Evolutionary conservation across 2,329 filamentous ascomycete species (phyloP), one percentile per base, ranked within the genome.

Genomic region (Cordyceps farinosa): DNA sequence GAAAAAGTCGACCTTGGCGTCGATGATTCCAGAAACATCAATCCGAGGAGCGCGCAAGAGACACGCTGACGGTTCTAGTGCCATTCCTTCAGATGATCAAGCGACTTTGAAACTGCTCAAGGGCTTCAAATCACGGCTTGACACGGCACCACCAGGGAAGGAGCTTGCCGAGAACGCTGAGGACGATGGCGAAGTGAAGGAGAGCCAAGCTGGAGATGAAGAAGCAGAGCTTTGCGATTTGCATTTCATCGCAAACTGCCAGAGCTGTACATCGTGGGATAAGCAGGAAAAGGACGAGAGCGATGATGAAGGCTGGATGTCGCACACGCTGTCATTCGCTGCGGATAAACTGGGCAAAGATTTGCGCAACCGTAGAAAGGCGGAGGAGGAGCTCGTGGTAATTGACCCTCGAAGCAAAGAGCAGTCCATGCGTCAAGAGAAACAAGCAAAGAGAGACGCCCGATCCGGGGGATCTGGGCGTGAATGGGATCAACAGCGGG

Each of bases 181-280:
- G 44, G 70, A 68, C 6, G 66, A 65, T 1, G 63, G 38, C 6
- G 66, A 47, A 22, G 29, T 34, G n/a, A 62, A 57, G 29, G 68
- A 45, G 3, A 58, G 67, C 72, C 65, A 65, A 22, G 66, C 65
- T 9, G 67, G 83, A 22, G 88, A 88, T 3, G 86, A 90, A 45
- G 91, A 96, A 73, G 88, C 87, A 3, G 83, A 83, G 56, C 81
- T 96, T 4, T 99, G 95, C 72, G 95, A 98, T 74, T 78, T 99
- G 42, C 95, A 99, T 74, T 99, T 98, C 75, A 96, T 99, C 66
- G 90, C 90, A 55, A 91, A 96, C 70, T 99, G 95, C 75, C 92
- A 97, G 73, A 97, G 92, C 51, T 98, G 95, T 75, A 87, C 86
- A 64, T 85, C 89, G 0, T 97, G 93, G 92, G 90, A 96, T 70